phyloP scores from a whole-genome alignment of 371 early-diverging fungal species.

The Smittium culicis region DNA sequence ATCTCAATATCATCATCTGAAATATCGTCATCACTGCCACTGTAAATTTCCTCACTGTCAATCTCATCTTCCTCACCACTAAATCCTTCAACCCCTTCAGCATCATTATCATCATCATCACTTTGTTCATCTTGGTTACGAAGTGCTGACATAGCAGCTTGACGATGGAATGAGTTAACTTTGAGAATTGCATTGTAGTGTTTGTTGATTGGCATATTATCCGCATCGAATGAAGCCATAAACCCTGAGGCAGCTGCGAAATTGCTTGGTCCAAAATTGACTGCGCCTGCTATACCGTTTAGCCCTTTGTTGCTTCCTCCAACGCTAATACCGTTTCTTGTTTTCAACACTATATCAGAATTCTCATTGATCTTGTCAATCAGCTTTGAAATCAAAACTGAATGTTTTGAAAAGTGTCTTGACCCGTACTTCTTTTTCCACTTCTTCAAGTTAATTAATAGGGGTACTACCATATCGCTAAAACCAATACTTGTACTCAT shows the following conservation, averaged over 20 bases:
- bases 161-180: constrained; percentile 35
- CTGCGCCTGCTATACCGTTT: neutral
- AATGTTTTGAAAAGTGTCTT: constrained; percentile 43
- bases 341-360: constrained; percentile 53
- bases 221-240: constrained; percentile 36
- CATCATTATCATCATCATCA: neutral
- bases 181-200: constrained; percentile 37
- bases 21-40: neutral
- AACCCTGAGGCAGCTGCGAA: constrained; percentile 44
- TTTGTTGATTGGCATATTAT: constrained; percentile 46
- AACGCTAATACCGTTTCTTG: constrained; percentile 51
- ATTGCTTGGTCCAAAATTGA: constrained; percentile 61
- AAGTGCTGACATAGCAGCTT: constrained; percentile 26
- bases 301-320: constrained; percentile 15
- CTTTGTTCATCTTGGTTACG: constrained; percentile 16
- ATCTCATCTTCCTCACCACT: neutral
- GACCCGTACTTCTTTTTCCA: constrained; percentile 34
- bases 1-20: neutral
- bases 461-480: no score
- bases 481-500: no score
- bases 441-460: no score
- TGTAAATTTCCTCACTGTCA: neutral
- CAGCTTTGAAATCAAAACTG: constrained; percentile 55
- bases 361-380: constrained; percentile 75
- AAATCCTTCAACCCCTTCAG: neutral